Conservation (phyloP, 306 rosid species). For the Vachellia pachyceras region DNA sequence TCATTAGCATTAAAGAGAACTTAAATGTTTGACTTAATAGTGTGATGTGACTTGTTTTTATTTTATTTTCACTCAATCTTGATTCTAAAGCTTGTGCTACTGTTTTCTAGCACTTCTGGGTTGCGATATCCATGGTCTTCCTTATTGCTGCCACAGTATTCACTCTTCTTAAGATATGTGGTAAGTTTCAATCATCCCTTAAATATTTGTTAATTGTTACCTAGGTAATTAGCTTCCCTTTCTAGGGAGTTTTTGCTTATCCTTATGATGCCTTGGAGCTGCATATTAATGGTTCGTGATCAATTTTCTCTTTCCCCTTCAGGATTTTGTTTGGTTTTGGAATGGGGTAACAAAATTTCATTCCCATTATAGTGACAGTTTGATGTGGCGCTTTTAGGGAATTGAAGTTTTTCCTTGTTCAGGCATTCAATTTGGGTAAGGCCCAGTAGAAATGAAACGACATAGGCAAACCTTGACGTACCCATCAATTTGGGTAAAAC, state of each 20-base stretch:
- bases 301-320: neutral
- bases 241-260: neutral
- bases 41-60: constrained; percentile 16
- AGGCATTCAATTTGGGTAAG: neutral
- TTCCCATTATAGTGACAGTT: neutral
- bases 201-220: constrained; percentile 11
- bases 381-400: neutral
- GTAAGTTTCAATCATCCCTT: constrained; percentile 56
- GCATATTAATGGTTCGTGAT: neutral
- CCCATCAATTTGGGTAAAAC: neutral
- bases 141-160: constrained; percentile 85
- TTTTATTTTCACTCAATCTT: constrained; percentile 14
- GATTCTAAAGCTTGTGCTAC: constrained; percentile 40
- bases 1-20: constrained; percentile 17
- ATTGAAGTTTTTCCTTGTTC: neutral
- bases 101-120: constrained; percentile 94
- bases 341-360: neutral
- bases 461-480: neutral
- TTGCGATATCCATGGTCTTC: constrained; percentile 98
- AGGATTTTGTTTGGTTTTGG: neutral
- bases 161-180: constrained; percentile 88
- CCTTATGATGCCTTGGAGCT: constrained; percentile 19
- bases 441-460: neutral
- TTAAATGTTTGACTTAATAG: constrained; percentile 27
- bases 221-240: constrained; percentile 19